Conservation (phyloP, 306 rosid genomes). For the Prinsepia uniflora region DNA sequence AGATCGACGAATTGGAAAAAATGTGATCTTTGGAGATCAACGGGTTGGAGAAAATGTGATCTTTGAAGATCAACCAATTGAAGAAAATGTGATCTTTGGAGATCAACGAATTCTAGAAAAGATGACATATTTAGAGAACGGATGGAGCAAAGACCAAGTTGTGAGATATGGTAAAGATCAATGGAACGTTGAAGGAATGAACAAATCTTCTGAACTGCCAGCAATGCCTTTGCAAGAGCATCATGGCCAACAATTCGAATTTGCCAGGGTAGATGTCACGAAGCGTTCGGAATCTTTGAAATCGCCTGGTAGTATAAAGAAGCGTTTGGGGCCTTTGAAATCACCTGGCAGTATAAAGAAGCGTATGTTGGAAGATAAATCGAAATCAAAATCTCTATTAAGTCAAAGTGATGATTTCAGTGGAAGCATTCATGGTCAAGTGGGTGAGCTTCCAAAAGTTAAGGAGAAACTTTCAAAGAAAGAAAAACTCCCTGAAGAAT, state of each 20-base stretch:
- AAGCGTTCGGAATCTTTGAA: conserved; percentile 21
- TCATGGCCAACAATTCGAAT: not conserved
- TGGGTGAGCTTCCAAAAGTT: conserved; percentile 11
- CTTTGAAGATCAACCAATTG: too few species aligned
- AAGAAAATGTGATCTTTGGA: not conserved
- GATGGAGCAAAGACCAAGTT: not conserved
- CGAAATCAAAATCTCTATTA: not conserved
- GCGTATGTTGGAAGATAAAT: conserved; percentile 7
- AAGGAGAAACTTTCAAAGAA: conserved; percentile 17
- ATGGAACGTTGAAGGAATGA: conserved; percentile 1
- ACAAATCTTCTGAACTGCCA: conserved; percentile 4
- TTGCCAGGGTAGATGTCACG: conserved; percentile 18
- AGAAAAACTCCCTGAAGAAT: conserved; percentile 29
- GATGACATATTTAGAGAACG: not conserved
- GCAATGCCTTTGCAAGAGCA: conserved; percentile 1
- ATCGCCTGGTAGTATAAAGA: conserved; percentile 1
- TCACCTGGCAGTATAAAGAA: conserved; percentile 10
- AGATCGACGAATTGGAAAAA: not conserved
- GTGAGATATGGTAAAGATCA: not conserved
- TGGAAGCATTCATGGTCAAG: conserved; percentile 13
- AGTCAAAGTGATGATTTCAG: not conserved
- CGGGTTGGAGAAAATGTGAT: not conserved
- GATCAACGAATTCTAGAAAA: conserved; percentile 5
- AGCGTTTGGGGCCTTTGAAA: not conserved
- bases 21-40: not conserved